These are phyloP conservation scores for Strobilomyces echinocephalus DNA, from an alignment of 768 basidiomycete genomes.

Conservation along the genomic window DNA sequence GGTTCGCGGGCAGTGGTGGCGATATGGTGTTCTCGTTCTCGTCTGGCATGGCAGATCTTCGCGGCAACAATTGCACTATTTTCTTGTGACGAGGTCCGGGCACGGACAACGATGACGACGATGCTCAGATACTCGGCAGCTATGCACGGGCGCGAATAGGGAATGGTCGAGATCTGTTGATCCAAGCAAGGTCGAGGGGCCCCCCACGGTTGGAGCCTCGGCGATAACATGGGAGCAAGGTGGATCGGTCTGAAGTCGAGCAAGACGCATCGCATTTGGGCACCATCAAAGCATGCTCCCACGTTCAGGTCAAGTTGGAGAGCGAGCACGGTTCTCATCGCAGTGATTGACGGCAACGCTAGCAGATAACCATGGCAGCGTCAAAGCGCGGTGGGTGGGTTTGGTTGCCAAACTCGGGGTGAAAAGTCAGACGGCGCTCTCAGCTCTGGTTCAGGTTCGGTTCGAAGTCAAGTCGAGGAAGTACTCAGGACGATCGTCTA, in stretches of 20 bases:
- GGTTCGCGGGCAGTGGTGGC: slow-evolving; percentile 7
- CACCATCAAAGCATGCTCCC: not conserved
- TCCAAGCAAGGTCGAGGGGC: not conserved
- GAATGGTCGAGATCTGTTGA: not conserved
- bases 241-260: not conserved
- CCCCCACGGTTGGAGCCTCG: not conserved
- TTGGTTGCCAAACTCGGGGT: no score
- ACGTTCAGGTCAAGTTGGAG: no score
- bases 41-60: not conserved
- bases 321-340: no score
- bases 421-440: no score
- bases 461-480: not conserved
- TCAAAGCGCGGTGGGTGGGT: no score
- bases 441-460: not conserved
- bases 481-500: no score
- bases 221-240: not conserved
- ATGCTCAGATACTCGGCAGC: not conserved
- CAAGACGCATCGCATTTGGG: not conserved
- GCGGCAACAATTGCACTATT: not conserved
- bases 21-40: not conserved
- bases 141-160: not conserved
- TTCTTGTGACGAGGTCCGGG: not conserved
- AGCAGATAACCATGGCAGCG: no score
- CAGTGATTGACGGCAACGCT: no score
- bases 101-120: not conserved